Percentiles rank a stretch among this genome's conserved stretches.
Evolutionary conservation across 1,284 basidiomycete genomes (phyloP).

Genomic region (Trichosporon sp.): DNA sequence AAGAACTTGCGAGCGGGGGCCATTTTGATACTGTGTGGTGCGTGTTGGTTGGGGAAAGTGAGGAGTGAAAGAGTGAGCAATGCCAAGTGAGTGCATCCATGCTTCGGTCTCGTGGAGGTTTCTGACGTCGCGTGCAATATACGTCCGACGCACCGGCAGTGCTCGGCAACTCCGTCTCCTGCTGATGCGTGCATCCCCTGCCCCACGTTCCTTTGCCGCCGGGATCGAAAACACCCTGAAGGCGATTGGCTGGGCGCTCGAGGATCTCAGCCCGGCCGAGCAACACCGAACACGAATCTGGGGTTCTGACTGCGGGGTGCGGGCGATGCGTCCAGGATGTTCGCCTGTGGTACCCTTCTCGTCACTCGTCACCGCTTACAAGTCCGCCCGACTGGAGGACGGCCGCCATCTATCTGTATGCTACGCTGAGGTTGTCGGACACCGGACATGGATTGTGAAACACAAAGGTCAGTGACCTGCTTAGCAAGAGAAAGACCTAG

Average conservation of each 20-base stretch:
- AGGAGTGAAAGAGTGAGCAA: neutral
- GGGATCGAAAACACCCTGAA: neutral
- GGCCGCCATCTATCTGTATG: too few relatives aligned
- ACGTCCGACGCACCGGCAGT: neutral
- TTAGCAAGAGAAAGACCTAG: too few relatives aligned
- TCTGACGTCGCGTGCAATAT: slow-evolving; percentile 1
- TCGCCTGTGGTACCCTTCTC: neutral
- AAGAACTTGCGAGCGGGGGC: slow-evolving; percentile 40
- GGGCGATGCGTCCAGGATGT: neutral
- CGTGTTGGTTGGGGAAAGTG: neutral
- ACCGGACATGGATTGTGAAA: too few relatives aligned
- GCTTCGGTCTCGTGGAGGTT: neutral
- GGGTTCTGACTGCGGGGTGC: neutral
- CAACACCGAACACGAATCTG: neutral
- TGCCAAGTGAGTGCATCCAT: neutral
- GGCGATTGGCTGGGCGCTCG: neutral
- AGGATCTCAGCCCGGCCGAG: neutral
- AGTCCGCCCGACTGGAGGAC: neutral
- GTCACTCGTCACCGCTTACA: neutral
- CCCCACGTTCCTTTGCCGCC: slow-evolving; percentile 1
- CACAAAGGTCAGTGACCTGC: too few relatives aligned
- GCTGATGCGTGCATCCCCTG: neutral
- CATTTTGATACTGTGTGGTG: slow-evolving; percentile 25
- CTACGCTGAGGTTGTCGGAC: too few relatives aligned
- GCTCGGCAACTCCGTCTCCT: neutral